These are phyloP conservation scores for Cladobotryum protrusum DNA, from an alignment of 2,329 filamentous ascomycete species.

Conservation along the genomic window DNA sequence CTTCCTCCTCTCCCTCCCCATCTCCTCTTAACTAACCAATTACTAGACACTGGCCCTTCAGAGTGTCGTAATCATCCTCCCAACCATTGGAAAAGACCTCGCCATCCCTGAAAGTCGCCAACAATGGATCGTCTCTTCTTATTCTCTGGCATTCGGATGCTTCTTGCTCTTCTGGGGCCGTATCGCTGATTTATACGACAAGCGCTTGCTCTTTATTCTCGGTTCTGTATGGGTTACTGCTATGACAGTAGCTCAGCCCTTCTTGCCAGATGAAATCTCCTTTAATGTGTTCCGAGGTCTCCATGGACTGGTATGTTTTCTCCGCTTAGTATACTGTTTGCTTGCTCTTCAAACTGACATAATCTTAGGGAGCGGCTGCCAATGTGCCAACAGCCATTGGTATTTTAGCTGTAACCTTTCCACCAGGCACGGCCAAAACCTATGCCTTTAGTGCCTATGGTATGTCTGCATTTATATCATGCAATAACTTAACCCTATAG, in stretches of 20 bases:
- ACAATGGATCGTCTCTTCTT: conserved; percentile 63
- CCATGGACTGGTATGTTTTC: conserved; percentile 47
- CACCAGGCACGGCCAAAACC: conserved; percentile 62
- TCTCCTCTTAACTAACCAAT: background rate
- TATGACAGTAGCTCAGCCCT: conserved; percentile 54
- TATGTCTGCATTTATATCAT: conserved; percentile 20
- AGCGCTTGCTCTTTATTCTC: conserved; percentile 57
- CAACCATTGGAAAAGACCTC: conserved; percentile 52
- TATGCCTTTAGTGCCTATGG: conserved; percentile 62
- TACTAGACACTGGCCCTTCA: conserved; percentile 50
- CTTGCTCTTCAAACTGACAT: no score
- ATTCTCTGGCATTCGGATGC: conserved; percentile 60
- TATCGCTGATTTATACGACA: conserved; percentile 61
- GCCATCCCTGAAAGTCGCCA: conserved; percentile 51
- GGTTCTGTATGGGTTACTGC: conserved; percentile 58
- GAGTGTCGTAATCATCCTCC: conserved; percentile 55
- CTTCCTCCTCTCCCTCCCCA: no score
- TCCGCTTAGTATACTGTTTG: no score
- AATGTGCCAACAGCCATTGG: conserved; percentile 67
- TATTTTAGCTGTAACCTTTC: conserved; percentile 61
- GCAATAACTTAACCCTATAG: conserved; percentile 21
- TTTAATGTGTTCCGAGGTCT: conserved; percentile 62
- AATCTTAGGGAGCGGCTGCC: conserved; percentile 51
- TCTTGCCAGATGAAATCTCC: conserved; percentile 59
- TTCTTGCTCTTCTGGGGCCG: conserved; percentile 63